Percentiles rank a stretch among this genome's conserved stretches.
These are phyloP conservation scores for Penicillium sp. DNA, from an alignment of 2,329 filamentous ascomycete genomes.

Conservation along the genomic window DNA sequence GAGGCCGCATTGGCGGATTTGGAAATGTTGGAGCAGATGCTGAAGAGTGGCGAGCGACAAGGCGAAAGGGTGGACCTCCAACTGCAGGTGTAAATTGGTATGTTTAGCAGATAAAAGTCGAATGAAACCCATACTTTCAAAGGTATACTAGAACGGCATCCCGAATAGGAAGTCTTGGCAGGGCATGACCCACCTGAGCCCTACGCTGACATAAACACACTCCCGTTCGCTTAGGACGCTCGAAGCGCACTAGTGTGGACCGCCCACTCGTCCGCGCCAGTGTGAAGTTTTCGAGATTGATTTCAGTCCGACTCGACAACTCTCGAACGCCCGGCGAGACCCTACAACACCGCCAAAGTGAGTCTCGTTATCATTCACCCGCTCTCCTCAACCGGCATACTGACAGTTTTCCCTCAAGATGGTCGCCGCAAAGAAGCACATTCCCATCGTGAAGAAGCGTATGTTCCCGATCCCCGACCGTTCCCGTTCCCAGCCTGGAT, in stretches of 20 bases:
- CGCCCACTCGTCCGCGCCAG: constrained; percentile 35
- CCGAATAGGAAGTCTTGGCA: constrained; percentile 20
- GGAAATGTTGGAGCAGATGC: constrained; percentile 44
- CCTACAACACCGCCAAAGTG: constrained; percentile 48
- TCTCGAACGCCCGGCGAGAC: constrained; percentile 44
- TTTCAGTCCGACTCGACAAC: constrained; percentile 42
- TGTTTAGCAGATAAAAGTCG: neutral
- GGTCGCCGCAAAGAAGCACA: constrained; percentile 99
- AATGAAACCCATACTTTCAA: neutral
- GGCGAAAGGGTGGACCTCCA: constrained; percentile 26
- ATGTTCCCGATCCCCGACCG: constrained; percentile 53
- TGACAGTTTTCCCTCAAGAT: constrained; percentile 55
- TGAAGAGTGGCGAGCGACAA: constrained; percentile 32
- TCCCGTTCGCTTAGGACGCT: constrained; percentile 26
- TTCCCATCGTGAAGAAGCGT: constrained; percentile 99
- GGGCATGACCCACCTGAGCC: constrained; percentile 18
- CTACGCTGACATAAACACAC: constrained; percentile 24
- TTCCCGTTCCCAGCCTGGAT: constrained; percentile 18
- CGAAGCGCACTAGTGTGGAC: constrained; percentile 34
- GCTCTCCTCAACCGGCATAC: constrained; percentile 10
- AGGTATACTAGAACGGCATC: constrained; percentile 7
- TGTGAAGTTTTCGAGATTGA: constrained; percentile 42
- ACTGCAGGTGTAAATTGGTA: constrained; percentile 18
- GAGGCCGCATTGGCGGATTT: constrained; percentile 56
- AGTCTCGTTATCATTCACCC: constrained; percentile 17